Conservation (phyloP, 495 filamentous ascomycete species). For the Clavariopsis aquatica region DNA sequence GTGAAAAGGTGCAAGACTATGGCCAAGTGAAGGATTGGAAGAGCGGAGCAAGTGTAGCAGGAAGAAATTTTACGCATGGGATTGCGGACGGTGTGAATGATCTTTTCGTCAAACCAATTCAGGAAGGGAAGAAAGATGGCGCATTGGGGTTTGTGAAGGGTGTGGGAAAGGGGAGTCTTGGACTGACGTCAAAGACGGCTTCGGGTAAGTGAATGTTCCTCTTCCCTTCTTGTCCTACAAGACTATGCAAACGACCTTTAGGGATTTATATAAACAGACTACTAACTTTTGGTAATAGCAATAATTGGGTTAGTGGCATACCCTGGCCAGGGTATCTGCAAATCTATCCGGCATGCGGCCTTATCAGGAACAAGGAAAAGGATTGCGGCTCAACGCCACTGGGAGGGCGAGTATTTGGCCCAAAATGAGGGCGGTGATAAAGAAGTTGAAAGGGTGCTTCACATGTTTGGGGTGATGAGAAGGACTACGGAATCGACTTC, state of each 20-base stretch:
- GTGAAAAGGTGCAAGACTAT: constrained; percentile 20
- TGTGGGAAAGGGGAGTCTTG: constrained; percentile 25
- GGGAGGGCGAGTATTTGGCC: background rate
- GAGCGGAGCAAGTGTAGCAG: constrained; percentile 17
- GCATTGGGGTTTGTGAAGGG: constrained; percentile 25
- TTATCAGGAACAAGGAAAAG: background rate
- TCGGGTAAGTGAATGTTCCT: background rate
- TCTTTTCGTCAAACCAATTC: constrained; percentile 20
- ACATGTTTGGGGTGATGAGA: background rate
- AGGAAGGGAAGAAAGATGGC: constrained; percentile 24
- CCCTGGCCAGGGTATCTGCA: constrained; percentile 11
- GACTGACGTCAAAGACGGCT: constrained; percentile 17
- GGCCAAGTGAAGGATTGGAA: constrained; percentile 24
- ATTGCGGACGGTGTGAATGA: constrained; percentile 24
- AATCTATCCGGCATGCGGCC: background rate
- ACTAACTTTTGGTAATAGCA: background rate
- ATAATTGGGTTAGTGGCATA: constrained; percentile 4
- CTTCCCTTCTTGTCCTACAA: background rate
- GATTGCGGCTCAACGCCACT: background rate
- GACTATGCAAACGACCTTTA: background rate
- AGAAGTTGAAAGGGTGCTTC: background rate
- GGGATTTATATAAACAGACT: background rate
- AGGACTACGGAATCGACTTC: background rate
- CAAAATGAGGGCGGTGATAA: background rate
- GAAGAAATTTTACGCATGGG: constrained; percentile 20